Conservation (phyloP, 2,329 filamentous ascomycete genomes). For the Aspergillus sp. region DNA sequence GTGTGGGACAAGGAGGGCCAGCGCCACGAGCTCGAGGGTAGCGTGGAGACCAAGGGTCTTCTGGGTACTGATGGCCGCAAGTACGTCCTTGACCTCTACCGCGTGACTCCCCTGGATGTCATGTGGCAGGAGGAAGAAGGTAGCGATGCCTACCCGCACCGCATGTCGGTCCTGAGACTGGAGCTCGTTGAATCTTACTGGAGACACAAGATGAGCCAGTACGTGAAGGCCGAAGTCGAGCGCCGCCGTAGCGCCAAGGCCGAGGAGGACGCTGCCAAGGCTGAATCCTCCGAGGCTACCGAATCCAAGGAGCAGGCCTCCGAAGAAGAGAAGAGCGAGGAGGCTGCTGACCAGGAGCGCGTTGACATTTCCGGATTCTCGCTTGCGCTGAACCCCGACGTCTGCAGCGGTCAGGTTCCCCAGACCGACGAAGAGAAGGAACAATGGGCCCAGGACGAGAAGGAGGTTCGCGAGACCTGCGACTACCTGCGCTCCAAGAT, state of each 20-base stretch:
- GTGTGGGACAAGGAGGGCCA: slow-evolving; percentile 98
- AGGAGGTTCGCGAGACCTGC: slow-evolving; percentile 82
- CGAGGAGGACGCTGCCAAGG: slow-evolving; percentile 39
- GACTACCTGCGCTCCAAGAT: slow-evolving; percentile 73
- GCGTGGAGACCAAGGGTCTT: slow-evolving; percentile 97
- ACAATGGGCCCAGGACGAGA: slow-evolving; percentile 79
- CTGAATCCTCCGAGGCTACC: slow-evolving; percentile 40
- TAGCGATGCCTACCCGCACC: slow-evolving; percentile 75
- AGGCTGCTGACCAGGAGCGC: slow-evolving; percentile 58
- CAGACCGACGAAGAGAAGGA: slow-evolving; percentile 89
- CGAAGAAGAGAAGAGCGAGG: slow-evolving; percentile 46
- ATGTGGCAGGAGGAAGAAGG: slow-evolving; percentile 79
- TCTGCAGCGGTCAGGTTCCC: slow-evolving; percentile 87
- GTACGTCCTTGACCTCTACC: slow-evolving; percentile 95
- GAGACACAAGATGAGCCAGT: slow-evolving; percentile 83
- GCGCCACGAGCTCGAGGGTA: slow-evolving; percentile 87
- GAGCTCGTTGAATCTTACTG: slow-evolving; percentile 88
- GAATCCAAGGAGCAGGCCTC: slow-evolving; percentile 44
- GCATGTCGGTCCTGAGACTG: slow-evolving; percentile 89
- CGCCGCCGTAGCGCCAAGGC: slow-evolving; percentile 56
- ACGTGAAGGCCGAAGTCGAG: slow-evolving; percentile 76
- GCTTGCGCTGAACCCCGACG: slow-evolving; percentile 90
- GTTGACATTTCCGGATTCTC: slow-evolving; percentile 86
- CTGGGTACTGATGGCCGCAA: slow-evolving; percentile 94
- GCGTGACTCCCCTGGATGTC: slow-evolving; percentile 89